These are phyloP conservation scores for Asterionellopsis glacialis DNA, from an alignment of 108 stramenopile species.

Conservation along the genomic window DNA sequence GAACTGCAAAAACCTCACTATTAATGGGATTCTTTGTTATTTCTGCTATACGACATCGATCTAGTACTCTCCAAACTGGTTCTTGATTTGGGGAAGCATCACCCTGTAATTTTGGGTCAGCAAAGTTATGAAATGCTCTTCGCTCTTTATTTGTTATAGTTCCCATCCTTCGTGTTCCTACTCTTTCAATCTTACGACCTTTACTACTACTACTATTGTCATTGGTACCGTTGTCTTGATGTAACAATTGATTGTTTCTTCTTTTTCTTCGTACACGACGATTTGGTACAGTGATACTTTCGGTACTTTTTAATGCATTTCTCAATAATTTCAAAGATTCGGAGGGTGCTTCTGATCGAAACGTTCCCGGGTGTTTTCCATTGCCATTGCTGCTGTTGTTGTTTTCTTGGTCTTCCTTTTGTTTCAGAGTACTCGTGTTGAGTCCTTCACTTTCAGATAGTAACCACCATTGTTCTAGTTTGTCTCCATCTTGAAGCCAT, in stretches of 20 bases:
- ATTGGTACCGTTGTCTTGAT: too few relatives aligned
- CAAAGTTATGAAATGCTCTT: conserved; percentile 71
- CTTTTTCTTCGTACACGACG: too few relatives aligned
- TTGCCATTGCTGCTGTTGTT: conserved; percentile 1
- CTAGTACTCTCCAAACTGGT: conserved; percentile 63
- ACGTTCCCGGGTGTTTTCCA: not conserved
- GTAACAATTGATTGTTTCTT: too few relatives aligned
- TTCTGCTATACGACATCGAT: conserved; percentile 46
- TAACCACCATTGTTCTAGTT: conserved; percentile 26
- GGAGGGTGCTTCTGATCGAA: conserved; percentile 1
- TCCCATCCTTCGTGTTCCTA: conserved; percentile 57
- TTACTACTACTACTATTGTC: too few relatives aligned
- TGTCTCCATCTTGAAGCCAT: conserved; percentile 43
- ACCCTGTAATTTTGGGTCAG: conserved; percentile 43
- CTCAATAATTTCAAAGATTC: conserved; percentile 20
- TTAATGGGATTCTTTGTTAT: conserved; percentile 14
- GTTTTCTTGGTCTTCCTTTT: too few relatives aligned
- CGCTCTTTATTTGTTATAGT: conserved; percentile 42
- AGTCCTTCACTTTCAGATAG: not conserved
- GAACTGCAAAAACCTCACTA: conserved; percentile 15
- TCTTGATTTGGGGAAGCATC: conserved; percentile 59
- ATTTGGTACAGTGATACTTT: conserved; percentile 6
- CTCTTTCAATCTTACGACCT: conserved; percentile 10
- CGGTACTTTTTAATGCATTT: conserved; percentile 16
- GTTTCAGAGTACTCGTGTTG: too few relatives aligned